Percentiles rank a stretch among this genome's conserved stretches.
Evolutionary conservation across 306 rosid genomes (phyloP).

Genomic region (Mimosa bimucronata): DNA sequence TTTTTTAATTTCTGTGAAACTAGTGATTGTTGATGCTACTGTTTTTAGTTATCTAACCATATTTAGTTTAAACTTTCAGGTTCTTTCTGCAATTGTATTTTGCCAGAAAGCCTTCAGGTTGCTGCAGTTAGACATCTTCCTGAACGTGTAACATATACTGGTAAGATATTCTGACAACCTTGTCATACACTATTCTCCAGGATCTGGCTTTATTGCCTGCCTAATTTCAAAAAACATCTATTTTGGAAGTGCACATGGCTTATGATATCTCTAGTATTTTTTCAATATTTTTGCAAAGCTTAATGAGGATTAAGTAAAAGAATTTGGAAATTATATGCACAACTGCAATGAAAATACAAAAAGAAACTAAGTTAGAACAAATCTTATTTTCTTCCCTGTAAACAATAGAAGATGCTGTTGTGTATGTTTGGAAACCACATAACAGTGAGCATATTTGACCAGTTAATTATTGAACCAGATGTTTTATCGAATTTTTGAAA

Average conservation of each 20-base stretch:
- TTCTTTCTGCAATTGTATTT: conserved; percentile 95
- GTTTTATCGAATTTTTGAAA: not conserved
- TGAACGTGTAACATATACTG: conserved; percentile 63
- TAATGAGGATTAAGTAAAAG: not conserved
- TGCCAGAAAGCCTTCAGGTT: conserved; percentile 88
- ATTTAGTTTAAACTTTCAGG: conserved; percentile 67
- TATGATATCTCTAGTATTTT: conserved; percentile 4
- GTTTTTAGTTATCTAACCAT: conserved; percentile 43
- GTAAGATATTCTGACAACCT: conserved; percentile 48
- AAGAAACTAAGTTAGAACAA: not conserved
- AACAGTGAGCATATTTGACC: not conserved
- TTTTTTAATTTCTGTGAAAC: conserved; percentile 20
- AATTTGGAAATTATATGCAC: not conserved
- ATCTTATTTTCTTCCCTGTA: not conserved
- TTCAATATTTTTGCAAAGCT: not conserved
- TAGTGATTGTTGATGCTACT: conserved; percentile 17
- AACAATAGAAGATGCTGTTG: not conserved
- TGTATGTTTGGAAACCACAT: not conserved
- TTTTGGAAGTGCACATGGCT: conserved; percentile 4
- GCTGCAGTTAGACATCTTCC: conserved; percentile 86
- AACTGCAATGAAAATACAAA: not conserved
- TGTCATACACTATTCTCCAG: conserved; percentile 25
- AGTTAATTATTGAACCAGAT: not conserved
- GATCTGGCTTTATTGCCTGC: conserved; percentile 21
- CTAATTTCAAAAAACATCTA: not conserved